Percentiles rank a stretch among this genome's conserved stretches.
Evolutionary conservation across 257 asterid genomes (phyloP).

Genomic region (Solanum piurae): DNA sequence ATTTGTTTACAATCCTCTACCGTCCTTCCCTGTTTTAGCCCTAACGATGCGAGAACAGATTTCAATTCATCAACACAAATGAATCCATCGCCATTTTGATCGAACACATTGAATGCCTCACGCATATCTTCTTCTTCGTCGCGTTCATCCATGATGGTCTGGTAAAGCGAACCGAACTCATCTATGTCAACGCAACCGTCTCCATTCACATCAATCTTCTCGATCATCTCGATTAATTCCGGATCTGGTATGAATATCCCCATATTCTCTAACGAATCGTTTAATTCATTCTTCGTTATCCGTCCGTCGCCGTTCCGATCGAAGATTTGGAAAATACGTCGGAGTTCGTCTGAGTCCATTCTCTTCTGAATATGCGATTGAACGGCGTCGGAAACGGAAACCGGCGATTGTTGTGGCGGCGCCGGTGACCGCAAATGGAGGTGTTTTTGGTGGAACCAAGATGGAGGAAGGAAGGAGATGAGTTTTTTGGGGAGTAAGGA

Average conservation of each 20-base stretch:
- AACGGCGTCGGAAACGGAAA: neutral
- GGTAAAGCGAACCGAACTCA: conserved; percentile 41
- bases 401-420: neutral
- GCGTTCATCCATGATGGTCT: conserved; percentile 34
- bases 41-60: conserved; percentile 37
- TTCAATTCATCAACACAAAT: conserved; percentile 49
- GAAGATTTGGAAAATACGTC: conserved; percentile 43
- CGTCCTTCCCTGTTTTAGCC: conserved; percentile 43
- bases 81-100: conserved; percentile 49
- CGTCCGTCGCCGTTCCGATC: conserved; percentile 53
- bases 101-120: conserved; percentile 59
- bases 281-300: conserved; percentile 42
- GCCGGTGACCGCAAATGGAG: neutral
- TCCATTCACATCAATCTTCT: conserved; percentile 32
- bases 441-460: conserved; percentile 21
- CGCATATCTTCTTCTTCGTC: conserved; percentile 48
- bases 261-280: conserved; percentile 49
- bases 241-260: conserved; percentile 42
- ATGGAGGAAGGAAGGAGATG: conserved; percentile 26
- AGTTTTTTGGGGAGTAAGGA: conserved; percentile 42
- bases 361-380: neutral
- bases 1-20: conserved; percentile 49
- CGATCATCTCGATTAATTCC: conserved; percentile 37
- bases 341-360: conserved; percentile 43
- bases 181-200: conserved; percentile 54